Percentiles rank a stretch among this genome's conserved stretches.
phyloP scores from a whole-genome alignment of 1,139 yeast genomes.

The Blastobotrys aristatus region DNA sequence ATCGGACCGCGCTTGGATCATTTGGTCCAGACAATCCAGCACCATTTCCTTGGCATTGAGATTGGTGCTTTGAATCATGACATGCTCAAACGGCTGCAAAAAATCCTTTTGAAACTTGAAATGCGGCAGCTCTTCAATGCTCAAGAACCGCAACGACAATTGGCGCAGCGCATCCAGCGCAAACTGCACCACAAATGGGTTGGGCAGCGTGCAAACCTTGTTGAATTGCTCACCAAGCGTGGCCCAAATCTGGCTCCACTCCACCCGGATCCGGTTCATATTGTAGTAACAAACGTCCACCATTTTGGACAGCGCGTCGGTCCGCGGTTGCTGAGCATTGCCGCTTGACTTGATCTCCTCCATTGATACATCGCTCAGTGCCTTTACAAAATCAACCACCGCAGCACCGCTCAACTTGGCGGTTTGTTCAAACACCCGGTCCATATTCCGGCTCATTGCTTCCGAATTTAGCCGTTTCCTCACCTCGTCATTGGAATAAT shows the following conservation, averaged over 20 bases:
- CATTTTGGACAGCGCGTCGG: slow-evolving; percentile 88
- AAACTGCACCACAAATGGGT: slow-evolving; percentile 69
- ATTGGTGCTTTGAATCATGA: slow-evolving; percentile 62
- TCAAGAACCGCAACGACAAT: slow-evolving; percentile 84
- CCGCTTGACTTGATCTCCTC: slow-evolving; percentile 93
- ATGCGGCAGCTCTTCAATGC: slow-evolving; percentile 88
- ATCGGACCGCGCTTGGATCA: slow-evolving; percentile 70
- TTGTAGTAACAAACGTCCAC: slow-evolving; percentile 97
- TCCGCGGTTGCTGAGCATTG: slow-evolving; percentile 77
- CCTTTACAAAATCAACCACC: slow-evolving; percentile 79
- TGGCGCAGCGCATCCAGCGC: slow-evolving; percentile 94
- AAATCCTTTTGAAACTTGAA: slow-evolving; percentile 95
- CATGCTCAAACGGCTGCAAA: slow-evolving; percentile 77
- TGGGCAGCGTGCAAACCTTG: slow-evolving; percentile 74
- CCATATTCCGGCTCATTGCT: slow-evolving; percentile 79
- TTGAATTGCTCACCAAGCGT: slow-evolving; percentile 90
- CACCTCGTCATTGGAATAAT: slow-evolving; percentile 45
- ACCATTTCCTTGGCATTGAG: slow-evolving; percentile 83
- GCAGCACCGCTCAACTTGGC: slow-evolving; percentile 76
- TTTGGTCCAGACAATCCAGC: slow-evolving; percentile 80
- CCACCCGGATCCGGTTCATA: slow-evolving; percentile 92
- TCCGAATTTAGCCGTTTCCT: slow-evolving; percentile 62
- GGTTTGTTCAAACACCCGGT: slow-evolving; percentile 80
- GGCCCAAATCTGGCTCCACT: slow-evolving; percentile 95
- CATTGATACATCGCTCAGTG: slow-evolving; percentile 77